phyloP scores from a whole-genome alignment of 805 yeast species.

The Candida koratica region DNA sequence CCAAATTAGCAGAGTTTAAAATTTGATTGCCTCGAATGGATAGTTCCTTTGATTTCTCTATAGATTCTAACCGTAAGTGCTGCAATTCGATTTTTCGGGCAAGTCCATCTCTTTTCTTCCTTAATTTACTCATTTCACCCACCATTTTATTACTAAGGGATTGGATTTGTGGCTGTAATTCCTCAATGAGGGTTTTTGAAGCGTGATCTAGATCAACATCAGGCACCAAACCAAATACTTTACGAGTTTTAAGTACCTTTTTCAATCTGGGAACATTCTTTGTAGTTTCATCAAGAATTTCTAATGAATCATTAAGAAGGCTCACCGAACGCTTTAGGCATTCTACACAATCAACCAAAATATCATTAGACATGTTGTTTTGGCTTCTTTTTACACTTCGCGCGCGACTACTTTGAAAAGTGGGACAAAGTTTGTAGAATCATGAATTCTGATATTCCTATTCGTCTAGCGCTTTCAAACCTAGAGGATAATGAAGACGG shows the following conservation, averaged over 20 bases:
- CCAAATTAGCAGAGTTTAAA: slow-evolving; percentile 16
- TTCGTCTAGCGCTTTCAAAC: slow-evolving; percentile 19
- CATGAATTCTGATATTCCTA: slow-evolving; percentile 19
- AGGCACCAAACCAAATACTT: slow-evolving; percentile 50
- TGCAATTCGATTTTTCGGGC: slow-evolving; percentile 39
- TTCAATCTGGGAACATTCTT: slow-evolving; percentile 39
- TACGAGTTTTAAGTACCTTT: slow-evolving; percentile 39
- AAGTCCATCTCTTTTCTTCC: slow-evolving; percentile 29
- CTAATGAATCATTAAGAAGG: slow-evolving; percentile 30
- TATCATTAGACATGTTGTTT: slow-evolving; percentile 10
- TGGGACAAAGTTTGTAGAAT: background rate
- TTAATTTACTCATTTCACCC: slow-evolving; percentile 29
- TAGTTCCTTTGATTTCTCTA: slow-evolving; percentile 9
- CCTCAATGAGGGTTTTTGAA: slow-evolving; percentile 30
- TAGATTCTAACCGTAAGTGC: slow-evolving; percentile 29
- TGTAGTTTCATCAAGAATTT: slow-evolving; percentile 31
- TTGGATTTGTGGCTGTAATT: slow-evolving; percentile 41
- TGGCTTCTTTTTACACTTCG: background rate
- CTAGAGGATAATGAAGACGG: slow-evolving; percentile 4
- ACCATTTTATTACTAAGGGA: slow-evolving; percentile 28
- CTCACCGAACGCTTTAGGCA: slow-evolving; percentile 32
- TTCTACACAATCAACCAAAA: slow-evolving; percentile 24
- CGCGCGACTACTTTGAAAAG: slow-evolving; percentile 6
- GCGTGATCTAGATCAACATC: slow-evolving; percentile 44
- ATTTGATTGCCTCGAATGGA: slow-evolving; percentile 15